Evolutionary conservation across 1,284 basidiomycete genomes (phyloP).

Genomic region (Leccinum laetum): DNA sequence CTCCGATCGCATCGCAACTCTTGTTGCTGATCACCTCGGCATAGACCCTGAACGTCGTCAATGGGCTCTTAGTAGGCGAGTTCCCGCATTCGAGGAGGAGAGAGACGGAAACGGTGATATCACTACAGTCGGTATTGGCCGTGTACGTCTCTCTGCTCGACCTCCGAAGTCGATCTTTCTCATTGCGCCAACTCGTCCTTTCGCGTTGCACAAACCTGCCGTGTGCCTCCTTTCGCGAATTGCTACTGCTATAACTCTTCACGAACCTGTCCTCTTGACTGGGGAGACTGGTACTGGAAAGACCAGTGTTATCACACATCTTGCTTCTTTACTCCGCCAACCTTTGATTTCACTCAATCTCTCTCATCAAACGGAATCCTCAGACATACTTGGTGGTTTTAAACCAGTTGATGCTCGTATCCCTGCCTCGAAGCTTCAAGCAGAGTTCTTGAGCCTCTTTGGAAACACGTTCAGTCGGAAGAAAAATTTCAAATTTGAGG

Average conservation of each 20-base stretch:
- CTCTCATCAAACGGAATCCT: constrained; percentile 96
- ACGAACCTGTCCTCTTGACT: constrained; percentile 89
- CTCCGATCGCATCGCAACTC: constrained; percentile 45
- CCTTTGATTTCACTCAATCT: constrained; percentile 90
- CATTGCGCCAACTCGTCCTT: constrained; percentile 53
- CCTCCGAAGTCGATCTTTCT: constrained; percentile 37
- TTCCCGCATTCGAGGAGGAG: constrained; percentile 69
- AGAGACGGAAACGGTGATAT: constrained; percentile 63
- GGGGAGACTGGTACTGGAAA: constrained; percentile 99
- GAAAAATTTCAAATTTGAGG: constrained; percentile 89
- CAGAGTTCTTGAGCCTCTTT: constrained; percentile 84
- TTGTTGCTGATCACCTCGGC: constrained; percentile 66
- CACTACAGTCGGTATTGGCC: constrained; percentile 56
- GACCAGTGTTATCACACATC: constrained; percentile 89
- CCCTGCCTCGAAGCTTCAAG: constrained; percentile 76
- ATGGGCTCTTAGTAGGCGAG: constrained; percentile 58
- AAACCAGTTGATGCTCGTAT: constrained; percentile 90
- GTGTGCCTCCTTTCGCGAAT: constrained; percentile 82
- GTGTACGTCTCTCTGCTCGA: constrained; percentile 52
- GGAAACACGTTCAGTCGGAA: constrained; percentile 86
- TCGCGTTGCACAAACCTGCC: constrained; percentile 91
- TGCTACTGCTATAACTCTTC: constrained; percentile 69
- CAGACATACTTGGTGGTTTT: constrained; percentile 94
- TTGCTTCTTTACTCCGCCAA: constrained; percentile 79
- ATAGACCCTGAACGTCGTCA: constrained; percentile 61